Conservation (phyloP, 2,329 filamentous ascomycete species). For the Colletotrichum sojae region DNA sequence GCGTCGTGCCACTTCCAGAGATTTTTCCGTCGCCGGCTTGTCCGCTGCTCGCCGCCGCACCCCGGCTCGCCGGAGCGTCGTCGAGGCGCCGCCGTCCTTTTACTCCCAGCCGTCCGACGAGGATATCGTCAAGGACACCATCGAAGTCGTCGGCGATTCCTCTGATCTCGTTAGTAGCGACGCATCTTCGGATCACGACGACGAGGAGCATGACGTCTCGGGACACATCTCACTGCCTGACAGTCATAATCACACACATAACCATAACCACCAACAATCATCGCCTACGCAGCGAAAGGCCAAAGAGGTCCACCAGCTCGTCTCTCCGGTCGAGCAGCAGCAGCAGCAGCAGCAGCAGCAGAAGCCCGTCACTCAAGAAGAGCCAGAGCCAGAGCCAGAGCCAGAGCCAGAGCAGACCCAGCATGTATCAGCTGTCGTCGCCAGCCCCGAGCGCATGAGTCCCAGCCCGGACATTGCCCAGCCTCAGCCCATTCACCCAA, state of each 20-base stretch:
- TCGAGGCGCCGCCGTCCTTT: slow-evolving; percentile 39
- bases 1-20: slow-evolving; percentile 40
- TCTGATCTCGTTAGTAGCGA: slow-evolving; percentile 49
- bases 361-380: slow-evolving; percentile 18
- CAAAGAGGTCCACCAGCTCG: slow-evolving; percentile 2
- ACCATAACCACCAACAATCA: not conserved
- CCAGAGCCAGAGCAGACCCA: slow-evolving; percentile 1
- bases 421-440: slow-evolving; percentile 9
- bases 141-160: slow-evolving; percentile 65
- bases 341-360: too few relatives aligned
- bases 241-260: slow-evolving; percentile 14
- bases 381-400: not conserved
- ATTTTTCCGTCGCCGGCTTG: slow-evolving; percentile 33
- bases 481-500: slow-evolving; percentile 40
- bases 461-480: slow-evolving; percentile 36
- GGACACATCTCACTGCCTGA: slow-evolving; percentile 8
- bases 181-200: slow-evolving; percentile 43
- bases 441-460: not conserved
- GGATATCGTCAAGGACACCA: slow-evolving; percentile 70
- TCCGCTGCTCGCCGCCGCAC: slow-evolving; percentile 53
- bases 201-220: slow-evolving; percentile 27
- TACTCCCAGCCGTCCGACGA: slow-evolving; percentile 47
- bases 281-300: slow-evolving; percentile 33
- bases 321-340: slow-evolving; percentile 6
- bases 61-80: slow-evolving; percentile 55